Evolutionary conservation across 768 basidiomycete genomes (phyloP).

Genomic region (Leccinellum albellum): DNA sequence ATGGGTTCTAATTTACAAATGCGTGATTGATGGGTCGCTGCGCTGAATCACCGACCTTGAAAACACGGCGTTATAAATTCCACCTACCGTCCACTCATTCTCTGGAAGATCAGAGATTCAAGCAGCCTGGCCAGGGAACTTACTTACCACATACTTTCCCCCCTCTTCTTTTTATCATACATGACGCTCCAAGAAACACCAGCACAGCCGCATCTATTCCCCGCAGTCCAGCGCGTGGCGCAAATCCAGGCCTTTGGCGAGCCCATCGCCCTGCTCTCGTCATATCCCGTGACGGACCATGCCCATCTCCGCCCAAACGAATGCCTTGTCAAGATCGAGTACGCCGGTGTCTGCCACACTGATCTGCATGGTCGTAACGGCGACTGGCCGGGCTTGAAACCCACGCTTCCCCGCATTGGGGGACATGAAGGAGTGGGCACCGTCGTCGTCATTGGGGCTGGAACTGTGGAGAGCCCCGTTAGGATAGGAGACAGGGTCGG

Average conservation of each 20-base stretch:
- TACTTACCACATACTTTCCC: too few relatives aligned
- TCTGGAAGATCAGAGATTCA: too few relatives aligned
- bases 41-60: too few relatives aligned
- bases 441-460: slow-evolving; percentile 41
- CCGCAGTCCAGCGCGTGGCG: slow-evolving; percentile 25
- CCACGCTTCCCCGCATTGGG: slow-evolving; percentile 33
- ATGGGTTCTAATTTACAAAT: too few relatives aligned
- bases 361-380: slow-evolving; percentile 40
- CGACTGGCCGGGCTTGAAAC: slow-evolving; percentile 31
- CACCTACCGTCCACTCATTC: too few relatives aligned
- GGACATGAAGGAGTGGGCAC: slow-evolving; percentile 48
- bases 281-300: slow-evolving; percentile 16
- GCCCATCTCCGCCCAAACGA: slow-evolving; percentile 19
- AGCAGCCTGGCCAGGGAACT: too few relatives aligned
- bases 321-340: slow-evolving; percentile 40
- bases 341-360: slow-evolving; percentile 42
- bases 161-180: too few relatives aligned
- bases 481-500: slow-evolving; percentile 40
- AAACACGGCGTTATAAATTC: too few relatives aligned
- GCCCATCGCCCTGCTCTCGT: slow-evolving; percentile 10
- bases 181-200: not conserved
- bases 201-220: slow-evolving; percentile 2
- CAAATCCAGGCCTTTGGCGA: slow-evolving; percentile 16
- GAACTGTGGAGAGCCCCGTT: slow-evolving; percentile 28
- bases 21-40: too few relatives aligned